Percentiles rank a stretch among this genome's conserved stretches.
Evolutionary conservation across 1,284 basidiomycete genomes (phyloP).

Genomic region (Cutaneotrichosporon sp.): DNA sequence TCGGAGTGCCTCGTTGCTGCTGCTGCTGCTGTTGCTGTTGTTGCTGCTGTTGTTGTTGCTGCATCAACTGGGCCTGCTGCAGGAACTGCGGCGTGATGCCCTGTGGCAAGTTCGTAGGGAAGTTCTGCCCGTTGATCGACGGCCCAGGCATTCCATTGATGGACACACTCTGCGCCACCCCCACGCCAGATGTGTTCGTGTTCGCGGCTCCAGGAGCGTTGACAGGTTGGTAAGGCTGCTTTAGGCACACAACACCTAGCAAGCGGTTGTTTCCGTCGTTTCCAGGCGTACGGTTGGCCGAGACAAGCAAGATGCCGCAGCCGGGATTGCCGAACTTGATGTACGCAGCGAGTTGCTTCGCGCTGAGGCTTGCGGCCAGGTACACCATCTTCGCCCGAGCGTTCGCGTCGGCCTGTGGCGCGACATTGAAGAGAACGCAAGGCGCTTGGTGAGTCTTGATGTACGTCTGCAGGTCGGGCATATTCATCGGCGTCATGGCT

Average conservation of each 20-base stretch:
- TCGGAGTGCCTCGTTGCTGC: constrained; percentile 1
- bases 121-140: not conserved
- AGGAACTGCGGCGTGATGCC: constrained; percentile 6
- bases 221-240: not conserved
- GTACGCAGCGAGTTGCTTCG: constrained; percentile 17
- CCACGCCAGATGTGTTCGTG: no score
- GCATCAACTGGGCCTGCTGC: constrained; percentile 8
- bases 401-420: constrained; percentile 4
- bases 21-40: no score
- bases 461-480: constrained; percentile 18
- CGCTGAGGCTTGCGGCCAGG: constrained; percentile 13
- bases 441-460: constrained; percentile 18
- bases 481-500: constrained; percentile 14
- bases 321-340: constrained; percentile 22
- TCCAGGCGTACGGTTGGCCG: constrained; percentile 8
- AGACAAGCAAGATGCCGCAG: constrained; percentile 21
- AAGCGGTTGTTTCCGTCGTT: constrained; percentile 14
- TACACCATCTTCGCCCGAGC: constrained; percentile 14
- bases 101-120: not conserved
- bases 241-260: constrained; percentile 24
- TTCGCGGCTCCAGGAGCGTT: not conserved
- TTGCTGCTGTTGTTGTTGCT: no score
- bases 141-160: constrained; percentile 3
- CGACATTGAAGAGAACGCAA: constrained; percentile 17
- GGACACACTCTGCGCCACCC: not conserved